A percentile compares a stretch with the other conserved stretches of the same genome.
phyloP scores from a whole-genome alignment of 2,329 filamentous ascomycete species.

The Diaporthe sp. region DNA sequence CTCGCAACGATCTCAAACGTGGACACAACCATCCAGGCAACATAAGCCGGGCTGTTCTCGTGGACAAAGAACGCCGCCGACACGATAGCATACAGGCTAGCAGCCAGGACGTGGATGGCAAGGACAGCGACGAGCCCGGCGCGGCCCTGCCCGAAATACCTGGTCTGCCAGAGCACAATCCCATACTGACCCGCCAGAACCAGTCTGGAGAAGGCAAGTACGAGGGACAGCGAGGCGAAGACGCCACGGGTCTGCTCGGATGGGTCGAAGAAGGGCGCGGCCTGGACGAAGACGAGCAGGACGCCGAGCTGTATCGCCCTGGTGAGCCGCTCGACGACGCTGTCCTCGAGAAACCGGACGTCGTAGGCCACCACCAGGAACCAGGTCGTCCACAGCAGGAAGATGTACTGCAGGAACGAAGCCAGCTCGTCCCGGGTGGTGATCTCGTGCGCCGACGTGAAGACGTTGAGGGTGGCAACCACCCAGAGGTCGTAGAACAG shows the following conservation, averaged over 20 bases:
- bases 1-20: slow-evolving; percentile 19
- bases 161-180: slow-evolving; percentile 27
- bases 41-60: slow-evolving; percentile 21
- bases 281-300: slow-evolving; percentile 21
- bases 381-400: slow-evolving; percentile 30
- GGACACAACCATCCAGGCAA: slow-evolving; percentile 28
- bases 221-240: slow-evolving; percentile 32
- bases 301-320: slow-evolving; percentile 24
- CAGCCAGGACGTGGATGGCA: slow-evolving; percentile 6
- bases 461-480: slow-evolving; percentile 29
- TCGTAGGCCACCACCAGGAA: slow-evolving; percentile 25
- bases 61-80: slow-evolving; percentile 23
- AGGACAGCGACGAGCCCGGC: slow-evolving; percentile 15
- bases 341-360: slow-evolving; percentile 28
- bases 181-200: slow-evolving; percentile 30
- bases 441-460: slow-evolving; percentile 28
- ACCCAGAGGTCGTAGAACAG: slow-evolving; percentile 29
- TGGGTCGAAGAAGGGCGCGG: slow-evolving; percentile 16
- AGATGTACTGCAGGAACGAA: slow-evolving; percentile 29
- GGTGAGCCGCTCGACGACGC: slow-evolving; percentile 29
- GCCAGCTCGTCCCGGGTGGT: slow-evolving; percentile 21
- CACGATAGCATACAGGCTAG: slow-evolving; percentile 14
- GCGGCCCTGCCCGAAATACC: slow-evolving; percentile 14
- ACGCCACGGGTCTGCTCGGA: slow-evolving; percentile 8
- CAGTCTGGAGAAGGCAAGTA: slow-evolving; percentile 9